phyloP scores from a whole-genome alignment of 192 early-diverging fungal genomes.

The Coemansia sp. region DNA sequence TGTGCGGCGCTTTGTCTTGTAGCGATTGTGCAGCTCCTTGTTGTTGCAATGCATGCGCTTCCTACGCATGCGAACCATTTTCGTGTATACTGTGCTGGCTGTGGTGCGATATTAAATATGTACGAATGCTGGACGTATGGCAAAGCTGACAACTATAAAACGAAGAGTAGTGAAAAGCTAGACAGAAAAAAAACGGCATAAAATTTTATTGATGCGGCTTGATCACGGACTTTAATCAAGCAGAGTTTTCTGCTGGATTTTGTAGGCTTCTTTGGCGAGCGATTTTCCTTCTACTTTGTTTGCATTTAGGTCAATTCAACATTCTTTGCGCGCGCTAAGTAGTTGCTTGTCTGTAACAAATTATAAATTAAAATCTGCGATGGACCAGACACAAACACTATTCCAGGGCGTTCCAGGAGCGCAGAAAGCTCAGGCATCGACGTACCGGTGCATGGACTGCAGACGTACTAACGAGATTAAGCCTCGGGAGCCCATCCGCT shows the following conservation, averaged over 20 bases:
- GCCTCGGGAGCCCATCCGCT: constrained; percentile 93
- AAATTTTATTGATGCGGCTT: neutral
- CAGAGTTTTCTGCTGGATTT: constrained; percentile 9
- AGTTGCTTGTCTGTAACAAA: constrained; percentile 1
- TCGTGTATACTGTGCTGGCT: neutral
- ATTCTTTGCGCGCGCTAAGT: neutral
- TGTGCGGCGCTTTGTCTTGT: constrained; percentile 79
- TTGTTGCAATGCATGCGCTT: constrained; percentile 57
- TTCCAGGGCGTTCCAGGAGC: constrained; percentile 5
- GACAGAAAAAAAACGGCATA: neutral
- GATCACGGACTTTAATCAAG: constrained; percentile 6
- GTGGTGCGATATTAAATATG: neutral
- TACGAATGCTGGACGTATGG: neutral
- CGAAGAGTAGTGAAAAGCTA: neutral
- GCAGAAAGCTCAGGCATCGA: constrained; percentile 14
- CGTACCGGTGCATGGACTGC: constrained; percentile 63
- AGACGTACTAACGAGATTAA: constrained; percentile 88
- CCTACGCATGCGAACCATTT: constrained; percentile 44
- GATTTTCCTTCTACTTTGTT: neutral
- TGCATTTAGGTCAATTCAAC: constrained; percentile 2
- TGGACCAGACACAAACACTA: constrained; percentile 9
- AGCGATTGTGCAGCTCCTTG: constrained; percentile 76
- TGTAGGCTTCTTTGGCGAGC: neutral
- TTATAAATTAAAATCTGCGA: neutral
- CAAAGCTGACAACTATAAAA: neutral